Evolutionary conservation across 2,329 filamentous ascomycete genomes (phyloP), one percentile per base, ranked within the genome.

Genomic region (Fusarium sp.): DNA sequence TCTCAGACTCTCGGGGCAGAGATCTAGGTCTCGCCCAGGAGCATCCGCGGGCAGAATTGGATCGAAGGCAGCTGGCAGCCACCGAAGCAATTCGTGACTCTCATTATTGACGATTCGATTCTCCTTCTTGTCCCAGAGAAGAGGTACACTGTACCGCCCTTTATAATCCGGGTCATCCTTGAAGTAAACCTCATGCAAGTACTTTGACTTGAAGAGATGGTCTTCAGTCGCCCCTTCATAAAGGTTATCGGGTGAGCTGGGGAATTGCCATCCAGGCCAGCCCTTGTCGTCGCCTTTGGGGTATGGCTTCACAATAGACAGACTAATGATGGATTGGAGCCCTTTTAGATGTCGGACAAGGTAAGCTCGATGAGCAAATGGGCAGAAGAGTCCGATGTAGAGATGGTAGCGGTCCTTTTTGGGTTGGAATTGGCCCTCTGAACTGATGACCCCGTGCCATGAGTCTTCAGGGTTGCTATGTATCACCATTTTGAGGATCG

Each of bases 71-170:
- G 84, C 83, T 78, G 93, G 93, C 63, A 96, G 82, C 90, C 95
- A 94, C 72, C 92, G 87, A 71, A 95, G 93, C 72, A 96, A 93
- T 78, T 96, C 92, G 57, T 87, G 87, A 65, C 89, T 91, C 82
- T 95, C 92, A 69, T 96, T 96, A 82, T 87, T 93, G 52, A 95
- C 92, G 69, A 95, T 92, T 39, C 83, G 87, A 47, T 88, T 85
- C 46, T 82, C 81, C 75, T 90, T 86, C 75, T 87, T 90, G 70
- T 92, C 90, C 81, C 88, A 92, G 15, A 94, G 82, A 0, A 89
- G 87, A 0, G 91, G 91, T 5, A 94, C 91, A 0, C 91, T 93
- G 76, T 91, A 92, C 14, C 91, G 84, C 1, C 90, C 90, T 5
- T 81, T 79, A 62, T 93, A 96, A 45, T 90, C 81, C 0, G 88